Percentiles rank a stretch among this genome's conserved stretches.
Evolutionary conservation across 441 rosid genomes (phyloP).

Genomic region (Hura crepitans): DNA sequence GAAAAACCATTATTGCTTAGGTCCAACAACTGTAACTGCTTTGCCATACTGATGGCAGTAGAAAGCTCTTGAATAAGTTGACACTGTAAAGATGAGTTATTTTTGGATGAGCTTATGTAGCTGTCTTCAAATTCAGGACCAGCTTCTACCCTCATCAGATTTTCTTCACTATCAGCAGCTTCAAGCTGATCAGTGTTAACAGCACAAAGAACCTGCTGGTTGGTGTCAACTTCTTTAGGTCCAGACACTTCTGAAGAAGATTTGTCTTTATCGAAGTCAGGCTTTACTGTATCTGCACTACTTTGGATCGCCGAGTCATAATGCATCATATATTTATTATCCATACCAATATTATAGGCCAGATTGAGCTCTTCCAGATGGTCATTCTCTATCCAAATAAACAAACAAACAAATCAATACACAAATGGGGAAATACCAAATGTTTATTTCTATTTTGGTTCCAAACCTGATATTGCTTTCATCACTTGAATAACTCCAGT

Average conservation of each 20-base stretch:
- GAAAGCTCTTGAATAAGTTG: slow-evolving; percentile 49
- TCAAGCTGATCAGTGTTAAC: slow-evolving; percentile 44
- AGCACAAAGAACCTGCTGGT: slow-evolving; percentile 32
- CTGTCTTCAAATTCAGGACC: slow-evolving; percentile 37
- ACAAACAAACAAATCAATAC: slow-evolving; percentile 2
- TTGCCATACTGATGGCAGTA: slow-evolving; percentile 55
- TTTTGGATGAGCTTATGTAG: slow-evolving; percentile 46
- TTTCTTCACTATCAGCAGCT: slow-evolving; percentile 95
- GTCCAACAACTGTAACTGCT: slow-evolving; percentile 57
- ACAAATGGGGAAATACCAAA: not conserved
- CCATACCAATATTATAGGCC: slow-evolving; percentile 46
- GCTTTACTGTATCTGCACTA: slow-evolving; percentile 26
- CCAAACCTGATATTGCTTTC: slow-evolving; percentile 68
- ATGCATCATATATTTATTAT: slow-evolving; percentile 25
- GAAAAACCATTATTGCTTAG: slow-evolving; percentile 73
- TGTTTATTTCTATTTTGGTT: slow-evolving; percentile 8
- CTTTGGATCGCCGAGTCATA: slow-evolving; percentile 13
- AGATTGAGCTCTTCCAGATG: slow-evolving; percentile 72
- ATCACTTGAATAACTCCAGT: slow-evolving; percentile 59
- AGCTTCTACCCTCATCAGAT: slow-evolving; percentile 30
- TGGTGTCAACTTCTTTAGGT: slow-evolving; percentile 17
- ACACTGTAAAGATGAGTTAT: slow-evolving; percentile 36
- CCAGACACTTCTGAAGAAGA: slow-evolving; percentile 20
- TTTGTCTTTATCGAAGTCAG: slow-evolving; percentile 22
- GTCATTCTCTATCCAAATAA: slow-evolving; percentile 48